Evolutionary conservation across 495 filamentous ascomycete genomes (phyloP).

Genomic region (Hyaloscypha bicolor): DNA sequence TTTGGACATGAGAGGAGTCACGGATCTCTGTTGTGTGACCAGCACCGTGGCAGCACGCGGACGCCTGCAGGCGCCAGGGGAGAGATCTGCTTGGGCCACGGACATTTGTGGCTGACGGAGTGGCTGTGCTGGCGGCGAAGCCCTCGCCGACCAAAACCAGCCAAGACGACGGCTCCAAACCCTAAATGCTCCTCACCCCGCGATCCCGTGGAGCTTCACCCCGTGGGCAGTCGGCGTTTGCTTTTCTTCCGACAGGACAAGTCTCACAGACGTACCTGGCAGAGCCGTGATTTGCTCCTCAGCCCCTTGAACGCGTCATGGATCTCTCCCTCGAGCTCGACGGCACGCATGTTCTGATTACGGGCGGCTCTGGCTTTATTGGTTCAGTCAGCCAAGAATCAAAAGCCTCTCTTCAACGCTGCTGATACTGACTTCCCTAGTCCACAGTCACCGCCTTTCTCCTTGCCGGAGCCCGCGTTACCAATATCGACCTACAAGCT

Average conservation of each 20-base stretch:
- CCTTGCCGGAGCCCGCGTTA: constrained; percentile 41
- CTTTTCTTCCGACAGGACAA: neutral
- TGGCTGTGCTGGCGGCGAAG: neutral
- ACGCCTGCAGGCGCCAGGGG: too few relatives aligned
- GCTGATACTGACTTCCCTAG: constrained; percentile 50
- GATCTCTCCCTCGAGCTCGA: constrained; percentile 8
- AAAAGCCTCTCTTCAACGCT: constrained; percentile 47
- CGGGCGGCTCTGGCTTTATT: neutral
- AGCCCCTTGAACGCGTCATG: neutral
- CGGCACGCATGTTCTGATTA: neutral
- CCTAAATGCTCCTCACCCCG: too few relatives aligned
- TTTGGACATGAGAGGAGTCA: neutral
- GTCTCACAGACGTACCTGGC: neutral
- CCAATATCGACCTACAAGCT: constrained; percentile 38
- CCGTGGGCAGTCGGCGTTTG: neutral
- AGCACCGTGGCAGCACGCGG: too few relatives aligned
- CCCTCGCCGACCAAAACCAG: neutral
- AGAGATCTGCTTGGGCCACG: too few relatives aligned
- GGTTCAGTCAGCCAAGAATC: neutral
- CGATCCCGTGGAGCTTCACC: neutral
- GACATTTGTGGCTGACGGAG: too few relatives aligned
- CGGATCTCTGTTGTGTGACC: too few relatives aligned
- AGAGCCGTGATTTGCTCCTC: neutral
- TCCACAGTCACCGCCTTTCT: constrained; percentile 40
- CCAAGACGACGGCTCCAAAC: too few relatives aligned